These are phyloP conservation scores for Phylloporus sp. DNA, from an alignment of 768 basidiomycete species.

Conservation along the genomic window DNA sequence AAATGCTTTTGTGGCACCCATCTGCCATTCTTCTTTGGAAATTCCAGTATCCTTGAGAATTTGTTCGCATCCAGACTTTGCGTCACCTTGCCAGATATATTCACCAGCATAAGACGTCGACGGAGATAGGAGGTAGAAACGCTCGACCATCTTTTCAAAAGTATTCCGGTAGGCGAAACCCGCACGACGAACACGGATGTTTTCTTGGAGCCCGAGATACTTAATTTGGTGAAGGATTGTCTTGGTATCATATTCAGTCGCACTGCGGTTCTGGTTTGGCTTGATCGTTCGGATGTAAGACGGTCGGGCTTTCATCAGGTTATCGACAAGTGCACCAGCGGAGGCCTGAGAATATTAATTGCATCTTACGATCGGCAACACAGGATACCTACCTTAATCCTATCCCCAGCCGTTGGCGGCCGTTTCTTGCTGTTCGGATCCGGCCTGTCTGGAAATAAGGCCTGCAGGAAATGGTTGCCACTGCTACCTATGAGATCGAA, in stretches of 20 bases:
- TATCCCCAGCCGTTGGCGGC: constrained; percentile 95
- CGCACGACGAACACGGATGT: constrained; percentile 93
- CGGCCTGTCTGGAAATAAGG: constrained; percentile 87
- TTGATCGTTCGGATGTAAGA: constrained; percentile 99
- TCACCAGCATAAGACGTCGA: constrained; percentile 97
- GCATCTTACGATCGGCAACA: neutral
- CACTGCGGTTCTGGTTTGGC: constrained; percentile 93
- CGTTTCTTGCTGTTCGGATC: constrained; percentile 97
- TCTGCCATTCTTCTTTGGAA: constrained; percentile 97
- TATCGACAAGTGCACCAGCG: constrained; percentile 94
- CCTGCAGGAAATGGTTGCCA: constrained; percentile 80
- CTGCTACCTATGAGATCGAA: constrained; percentile 82
- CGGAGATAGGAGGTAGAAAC: constrained; percentile 93
- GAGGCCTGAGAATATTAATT: constrained; percentile 50
- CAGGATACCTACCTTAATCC: constrained; percentile 70
- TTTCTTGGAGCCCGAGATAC: constrained; percentile 97
- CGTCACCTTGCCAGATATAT: constrained; percentile 92
- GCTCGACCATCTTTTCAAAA: constrained; percentile 98
- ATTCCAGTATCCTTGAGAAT: constrained; percentile 96
- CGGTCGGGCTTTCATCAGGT: constrained; percentile 95
- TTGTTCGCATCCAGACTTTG: constrained; percentile 85
- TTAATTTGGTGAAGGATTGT: constrained; percentile 98
- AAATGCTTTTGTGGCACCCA: constrained; percentile 98
- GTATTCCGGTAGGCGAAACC: constrained; percentile 98
- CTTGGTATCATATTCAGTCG: constrained; percentile 88